Evolutionary conservation across 169 alveolate species (phyloP).

Genomic region (Plasmodium blacklocki): DNA sequence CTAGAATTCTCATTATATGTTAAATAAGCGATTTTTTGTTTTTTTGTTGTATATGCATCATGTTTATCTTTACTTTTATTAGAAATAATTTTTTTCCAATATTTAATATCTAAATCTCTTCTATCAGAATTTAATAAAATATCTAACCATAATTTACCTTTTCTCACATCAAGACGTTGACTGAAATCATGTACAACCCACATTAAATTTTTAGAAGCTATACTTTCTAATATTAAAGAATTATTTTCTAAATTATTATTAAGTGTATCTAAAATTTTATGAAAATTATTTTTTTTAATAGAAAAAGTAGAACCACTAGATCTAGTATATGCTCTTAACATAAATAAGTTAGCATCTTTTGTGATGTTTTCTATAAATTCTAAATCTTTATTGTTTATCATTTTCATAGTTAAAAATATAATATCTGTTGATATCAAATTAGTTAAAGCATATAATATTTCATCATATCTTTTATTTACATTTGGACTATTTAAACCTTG

Average conservation of each 20-base stretch:
- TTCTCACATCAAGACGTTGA: conserved; percentile 75
- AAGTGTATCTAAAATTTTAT: conserved; percentile 53
- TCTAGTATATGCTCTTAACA: conserved; percentile 77
- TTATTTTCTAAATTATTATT: conserved; percentile 49
- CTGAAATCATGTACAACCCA: conserved; percentile 77
- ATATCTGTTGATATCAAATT: conserved; percentile 82
- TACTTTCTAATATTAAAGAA: conserved; percentile 72
- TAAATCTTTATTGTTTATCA: conserved; percentile 80
- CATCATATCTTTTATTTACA: conserved; percentile 82
- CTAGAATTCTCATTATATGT: conserved; percentile 8
- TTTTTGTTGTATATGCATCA: conserved; percentile 74
- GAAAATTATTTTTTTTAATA: conserved; percentile 74
- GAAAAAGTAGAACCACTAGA: conserved; percentile 77
- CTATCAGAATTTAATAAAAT: conserved; percentile 73
- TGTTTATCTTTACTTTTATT: conserved; percentile 73
- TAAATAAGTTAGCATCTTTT: conserved; percentile 74
- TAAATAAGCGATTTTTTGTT: conserved; percentile 65
- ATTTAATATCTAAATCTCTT: conserved; percentile 75
- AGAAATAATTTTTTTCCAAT: conserved; percentile 74
- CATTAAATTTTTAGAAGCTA: conserved; percentile 75
- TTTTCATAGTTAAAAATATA: conserved; percentile 80
- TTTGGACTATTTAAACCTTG: conserved; percentile 85
- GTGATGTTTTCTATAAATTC: conserved; percentile 78
- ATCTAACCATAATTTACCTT: conserved; percentile 72
- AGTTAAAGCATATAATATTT: conserved; percentile 83